Evolutionary conservation across 192 early-diverging fungal genomes (phyloP).

Genomic region (Podila epicladia): DNA sequence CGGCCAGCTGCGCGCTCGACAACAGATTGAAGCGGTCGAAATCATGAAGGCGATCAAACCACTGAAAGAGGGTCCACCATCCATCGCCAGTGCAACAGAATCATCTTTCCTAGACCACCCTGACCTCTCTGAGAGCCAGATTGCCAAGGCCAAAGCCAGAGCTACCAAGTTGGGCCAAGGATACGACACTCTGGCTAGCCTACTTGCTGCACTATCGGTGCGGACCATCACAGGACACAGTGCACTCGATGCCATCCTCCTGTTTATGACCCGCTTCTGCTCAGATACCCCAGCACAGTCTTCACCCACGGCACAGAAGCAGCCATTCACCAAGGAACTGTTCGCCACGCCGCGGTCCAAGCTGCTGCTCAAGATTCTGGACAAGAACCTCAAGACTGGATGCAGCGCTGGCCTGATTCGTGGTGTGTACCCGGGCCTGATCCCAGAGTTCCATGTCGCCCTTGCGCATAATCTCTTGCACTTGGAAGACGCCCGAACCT

Average conservation of each 20-base stretch:
- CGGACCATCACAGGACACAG: conserved; percentile 29
- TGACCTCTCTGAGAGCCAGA: background rate
- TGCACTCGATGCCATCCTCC: conserved; percentile 21
- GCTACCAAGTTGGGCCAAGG: background rate
- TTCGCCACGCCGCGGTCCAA: conserved; percentile 19
- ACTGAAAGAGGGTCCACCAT: background rate
- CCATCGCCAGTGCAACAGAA: background rate
- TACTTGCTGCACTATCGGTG: conserved; percentile 31
- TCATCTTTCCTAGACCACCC: background rate
- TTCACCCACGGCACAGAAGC: background rate
- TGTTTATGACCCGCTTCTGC: conserved; percentile 37
- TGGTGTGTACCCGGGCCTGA: conserved; percentile 17
- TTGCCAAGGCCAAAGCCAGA: background rate
- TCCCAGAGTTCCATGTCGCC: conserved; percentile 29
- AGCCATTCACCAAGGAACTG: background rate
- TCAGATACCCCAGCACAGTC: background rate
- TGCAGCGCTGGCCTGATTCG: conserved; percentile 20
- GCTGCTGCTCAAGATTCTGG: conserved; percentile 40
- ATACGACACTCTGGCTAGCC: conserved; percentile 10
- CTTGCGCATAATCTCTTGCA: conserved; percentile 16
- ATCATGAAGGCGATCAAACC: background rate
- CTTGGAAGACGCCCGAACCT: background rate
- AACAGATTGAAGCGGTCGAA: background rate
- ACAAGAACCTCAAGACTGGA: conserved; percentile 47
- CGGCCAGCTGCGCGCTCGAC: conserved; percentile 16